Percentiles rank a stretch among this genome's conserved stretches.
Conservation (phyloP, 2,329 filamentous ascomycete genomes). For the Xylariaceae sp. region DNA sequence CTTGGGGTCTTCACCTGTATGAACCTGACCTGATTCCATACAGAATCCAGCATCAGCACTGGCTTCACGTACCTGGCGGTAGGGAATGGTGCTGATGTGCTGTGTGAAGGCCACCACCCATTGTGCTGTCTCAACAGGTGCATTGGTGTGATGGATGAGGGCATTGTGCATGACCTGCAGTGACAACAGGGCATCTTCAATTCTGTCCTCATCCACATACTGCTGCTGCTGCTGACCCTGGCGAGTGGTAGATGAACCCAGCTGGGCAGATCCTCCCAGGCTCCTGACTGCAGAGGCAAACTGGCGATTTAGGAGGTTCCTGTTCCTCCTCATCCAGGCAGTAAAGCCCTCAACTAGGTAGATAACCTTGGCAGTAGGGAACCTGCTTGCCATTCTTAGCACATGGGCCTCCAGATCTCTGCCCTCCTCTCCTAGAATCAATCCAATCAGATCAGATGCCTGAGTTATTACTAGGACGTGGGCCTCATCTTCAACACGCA, state of each 20-base stretch:
- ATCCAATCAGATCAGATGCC: constrained; percentile 60
- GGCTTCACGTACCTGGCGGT: constrained; percentile 52
- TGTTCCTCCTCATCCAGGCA: constrained; percentile 63
- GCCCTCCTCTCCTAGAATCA: constrained; percentile 45
- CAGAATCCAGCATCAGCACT: constrained; percentile 61
- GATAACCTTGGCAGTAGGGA: constrained; percentile 51
- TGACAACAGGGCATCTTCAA: constrained; percentile 66
- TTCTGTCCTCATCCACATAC: constrained; percentile 59
- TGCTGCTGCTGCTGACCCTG: constrained; percentile 39
- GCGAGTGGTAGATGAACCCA: constrained; percentile 30
- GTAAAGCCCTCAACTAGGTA: constrained; percentile 68
- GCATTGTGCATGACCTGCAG: constrained; percentile 63
- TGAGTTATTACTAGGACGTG: constrained; percentile 58
- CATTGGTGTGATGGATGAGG: constrained; percentile 64
- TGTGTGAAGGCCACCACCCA: constrained; percentile 73
- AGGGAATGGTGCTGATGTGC: constrained; percentile 71
- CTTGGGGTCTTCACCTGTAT: constrained; percentile 56
- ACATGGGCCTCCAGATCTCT: constrained; percentile 56
- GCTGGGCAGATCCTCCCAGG: constrained; percentile 33
- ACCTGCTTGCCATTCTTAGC: constrained; percentile 47
- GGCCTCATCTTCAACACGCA: constrained; percentile 49
- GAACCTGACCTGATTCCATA: constrained; percentile 74
- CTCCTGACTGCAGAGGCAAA: constrained; percentile 61
- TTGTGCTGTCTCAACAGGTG: constrained; percentile 59
- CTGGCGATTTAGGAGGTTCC: constrained; percentile 59